Conservation (phyloP, 2,329 filamentous ascomycete species). For the Cladophialophora bantiana region DNA sequence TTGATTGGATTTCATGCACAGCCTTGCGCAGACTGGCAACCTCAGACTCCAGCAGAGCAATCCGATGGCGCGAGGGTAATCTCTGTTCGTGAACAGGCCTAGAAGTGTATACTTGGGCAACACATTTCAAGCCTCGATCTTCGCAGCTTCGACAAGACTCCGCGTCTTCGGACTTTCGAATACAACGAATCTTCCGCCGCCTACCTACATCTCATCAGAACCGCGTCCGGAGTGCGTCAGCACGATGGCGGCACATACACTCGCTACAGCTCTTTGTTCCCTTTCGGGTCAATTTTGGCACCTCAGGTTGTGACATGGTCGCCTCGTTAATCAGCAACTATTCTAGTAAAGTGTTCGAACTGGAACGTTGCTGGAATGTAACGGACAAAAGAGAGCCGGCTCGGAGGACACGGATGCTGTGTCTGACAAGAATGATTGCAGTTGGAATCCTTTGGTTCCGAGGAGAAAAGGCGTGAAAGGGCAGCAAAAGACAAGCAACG, state of each 20-base stretch:
- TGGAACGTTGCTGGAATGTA: not conserved
- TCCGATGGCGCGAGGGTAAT: conserved; percentile 27
- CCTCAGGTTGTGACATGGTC: conserved; percentile 20
- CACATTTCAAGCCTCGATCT: conserved; percentile 27
- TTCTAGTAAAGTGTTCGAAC: not conserved
- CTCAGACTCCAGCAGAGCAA: conserved; percentile 28
- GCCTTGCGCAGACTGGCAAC: conserved; percentile 23
- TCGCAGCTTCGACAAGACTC: conserved; percentile 32
- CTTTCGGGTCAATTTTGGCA: conserved; percentile 19
- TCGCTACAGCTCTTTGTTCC: conserved; percentile 32
- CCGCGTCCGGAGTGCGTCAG: not conserved
- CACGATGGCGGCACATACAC: conserved; percentile 18
- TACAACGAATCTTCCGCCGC: conserved; percentile 33
- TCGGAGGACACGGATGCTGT: not conserved
- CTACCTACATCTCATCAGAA: conserved; percentile 29
- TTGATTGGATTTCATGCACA: conserved; percentile 25
- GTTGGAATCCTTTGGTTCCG: no score
- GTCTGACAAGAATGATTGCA: not conserved
- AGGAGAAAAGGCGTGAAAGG: no score
- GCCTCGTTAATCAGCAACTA: not conserved
- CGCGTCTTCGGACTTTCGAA: conserved; percentile 25
- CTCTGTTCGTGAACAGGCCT: conserved; percentile 5
- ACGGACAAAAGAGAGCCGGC: not conserved
- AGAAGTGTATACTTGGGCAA: conserved; percentile 26
- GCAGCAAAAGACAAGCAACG: no score